phyloP scores from a whole-genome alignment of 2,329 filamentous ascomycete genomes.

The Lasiodiplodia sp. region DNA sequence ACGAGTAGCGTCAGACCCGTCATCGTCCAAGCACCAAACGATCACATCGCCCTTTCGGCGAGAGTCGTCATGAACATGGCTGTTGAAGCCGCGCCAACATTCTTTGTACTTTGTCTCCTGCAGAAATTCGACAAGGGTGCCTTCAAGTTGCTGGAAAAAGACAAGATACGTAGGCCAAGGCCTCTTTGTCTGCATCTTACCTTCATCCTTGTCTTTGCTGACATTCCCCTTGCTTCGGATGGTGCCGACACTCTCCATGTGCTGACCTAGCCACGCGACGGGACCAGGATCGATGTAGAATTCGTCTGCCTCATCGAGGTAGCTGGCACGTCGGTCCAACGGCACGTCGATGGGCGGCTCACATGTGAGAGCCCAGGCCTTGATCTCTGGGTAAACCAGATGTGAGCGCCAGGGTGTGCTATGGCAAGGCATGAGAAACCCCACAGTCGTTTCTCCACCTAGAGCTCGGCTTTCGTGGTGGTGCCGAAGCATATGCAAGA shows the following conservation, averaged over 20 bases:
- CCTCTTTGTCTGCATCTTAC: constrained; percentile 30
- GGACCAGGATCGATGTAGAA: constrained; percentile 75
- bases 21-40: constrained; percentile 58
- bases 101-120: constrained; percentile 59
- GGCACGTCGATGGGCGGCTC: constrained; percentile 81
- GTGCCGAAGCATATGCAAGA: constrained; percentile 76
- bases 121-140: constrained; percentile 53
- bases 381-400: constrained; percentile 75
- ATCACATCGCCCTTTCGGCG: constrained; percentile 68
- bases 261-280: constrained; percentile 47
- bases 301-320: constrained; percentile 87
- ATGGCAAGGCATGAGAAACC: constrained; percentile 95
- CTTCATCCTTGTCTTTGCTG: constrained; percentile 33
- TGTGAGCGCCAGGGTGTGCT: constrained; percentile 94
- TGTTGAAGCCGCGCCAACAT: constrained; percentile 68
- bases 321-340: constrained; percentile 67
- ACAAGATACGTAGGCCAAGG: constrained; percentile 56
- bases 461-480: constrained; percentile 61
- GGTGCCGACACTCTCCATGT: constrained; percentile 49
- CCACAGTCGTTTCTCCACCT: constrained; percentile 52
- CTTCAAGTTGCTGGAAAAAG: constrained; percentile 66
- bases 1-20: constrained; percentile 5
- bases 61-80: constrained; percentile 68
- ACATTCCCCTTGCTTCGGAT: constrained; percentile 33
- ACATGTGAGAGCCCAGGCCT: constrained; percentile 86